Conservation (phyloP, 1,284 basidiomycete species). For the Exobasidium rhododendri region DNA sequence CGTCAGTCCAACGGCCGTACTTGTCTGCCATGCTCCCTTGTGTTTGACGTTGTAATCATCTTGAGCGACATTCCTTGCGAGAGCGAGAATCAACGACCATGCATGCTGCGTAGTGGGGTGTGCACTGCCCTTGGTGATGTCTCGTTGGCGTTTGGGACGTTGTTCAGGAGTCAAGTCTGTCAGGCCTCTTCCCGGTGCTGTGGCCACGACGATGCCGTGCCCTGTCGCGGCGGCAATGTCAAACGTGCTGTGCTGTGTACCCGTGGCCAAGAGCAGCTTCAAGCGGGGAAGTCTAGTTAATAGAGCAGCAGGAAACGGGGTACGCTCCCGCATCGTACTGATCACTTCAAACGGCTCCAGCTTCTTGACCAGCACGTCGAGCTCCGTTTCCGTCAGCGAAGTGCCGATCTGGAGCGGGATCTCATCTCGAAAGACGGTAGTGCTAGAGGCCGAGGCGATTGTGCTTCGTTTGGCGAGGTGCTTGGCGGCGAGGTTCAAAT, state of each 20-base stretch:
- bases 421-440: background rate
- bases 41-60: background rate
- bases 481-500: background rate
- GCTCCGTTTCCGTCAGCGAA: background rate
- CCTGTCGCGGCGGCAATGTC: background rate
- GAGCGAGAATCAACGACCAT: background rate
- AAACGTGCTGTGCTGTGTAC: background rate
- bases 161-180: too few relatives aligned
- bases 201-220: background rate
- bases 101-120: conserved; percentile 5
- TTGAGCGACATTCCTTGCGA: background rate
- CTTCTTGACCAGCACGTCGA: background rate
- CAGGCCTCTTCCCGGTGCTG: background rate
- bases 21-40: conserved; percentile 1
- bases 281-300: background rate
- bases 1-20: background rate
- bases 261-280: background rate
- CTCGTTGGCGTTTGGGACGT: background rate
- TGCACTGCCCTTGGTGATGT: background rate
- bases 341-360: conserved; percentile 1
- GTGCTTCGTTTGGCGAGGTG: background rate
- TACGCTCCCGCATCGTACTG: conserved; percentile 2
- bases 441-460: background rate
- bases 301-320: conserved; percentile 1
- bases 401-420: background rate